Evolutionary conservation across 495 filamentous ascomycete genomes (phyloP), one percentile per base, ranked within the genome.

Genomic region (Echria macrotheca): DNA sequence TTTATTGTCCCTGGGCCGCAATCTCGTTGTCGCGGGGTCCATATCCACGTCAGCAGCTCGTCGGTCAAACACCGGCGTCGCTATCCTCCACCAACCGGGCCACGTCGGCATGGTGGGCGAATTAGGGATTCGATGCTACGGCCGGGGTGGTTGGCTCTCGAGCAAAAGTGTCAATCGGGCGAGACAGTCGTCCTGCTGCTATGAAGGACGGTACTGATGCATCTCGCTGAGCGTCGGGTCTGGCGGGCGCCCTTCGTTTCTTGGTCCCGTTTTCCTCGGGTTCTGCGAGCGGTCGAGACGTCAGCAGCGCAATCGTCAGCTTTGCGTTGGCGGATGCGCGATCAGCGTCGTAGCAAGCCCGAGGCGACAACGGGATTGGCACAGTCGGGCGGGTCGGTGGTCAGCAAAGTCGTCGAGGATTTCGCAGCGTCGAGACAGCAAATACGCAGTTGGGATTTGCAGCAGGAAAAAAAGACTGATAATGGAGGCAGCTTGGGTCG

Each of bases 141-240:
- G 12, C 19, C 8, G 46, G n/a, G 33, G 35, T n/a, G 12, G 39
- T 11, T 5, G 24, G 22, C 23, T 15, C 43, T 17, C 18, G 44
- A 14, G 41, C n/a, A 40, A 44, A n/a, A 17, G 5, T 5, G 33
- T 57, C 32, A 49, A 41, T 53, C 44, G 53, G 31, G 38, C 32
- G n/a, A n/a, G n/a, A n/a, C 14, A 41, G 26, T 56, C 38, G n/a
- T 9, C 25, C n/a, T 35, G n/a, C 46, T 54, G 47, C 56, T 55
- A 56, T 40, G 56, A 46, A 47, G 38, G 25, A 39, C 56, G 41
- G 56, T 23, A 44, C 41, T 10, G 39, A 46, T 45, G 53, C 56
- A 59, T 59, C 50, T 44, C 56, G 53, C 44, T 54, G 24, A 33
- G 21, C 22, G 22, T 28, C 9, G n/a, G 18, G 24, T 5, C 11